Base-by-base conservation (phyloP, 371 early-diverging fungal species). In the Circinella minor region DNA sequence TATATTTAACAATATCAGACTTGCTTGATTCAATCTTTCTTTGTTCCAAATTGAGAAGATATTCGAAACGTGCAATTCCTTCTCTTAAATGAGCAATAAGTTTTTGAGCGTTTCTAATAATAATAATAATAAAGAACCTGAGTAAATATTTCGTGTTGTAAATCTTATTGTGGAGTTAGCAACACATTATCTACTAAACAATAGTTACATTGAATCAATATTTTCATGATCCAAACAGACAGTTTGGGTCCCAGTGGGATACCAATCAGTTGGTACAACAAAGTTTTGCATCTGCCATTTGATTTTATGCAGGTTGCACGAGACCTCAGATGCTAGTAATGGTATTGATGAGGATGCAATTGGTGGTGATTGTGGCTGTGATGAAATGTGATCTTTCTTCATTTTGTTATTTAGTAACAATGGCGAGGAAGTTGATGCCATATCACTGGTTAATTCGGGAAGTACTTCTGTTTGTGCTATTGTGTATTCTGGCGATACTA, bases 201-300 rank as follows among this genome's bases (percentile, higher is more conserved):
- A 47, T 48, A 47, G 11, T 43, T 63, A 48, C 63, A 63, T 65
- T 54, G 65, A 17, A 15, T 36, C 54, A 54, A 49, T 47, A 8
- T 27, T 0, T 65, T 46, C 36, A 36, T 51, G 65, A 17, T 65
- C 51, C 17, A 57, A 57, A 34, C 57, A 57, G 36, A 27, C 27
- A 6, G 57, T 34, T 57, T 57, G 57, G 57, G 57, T 5, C 20
- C 27, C 51, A 36, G 54, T 7, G 6, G 43, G 49, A 37, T 54
- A 48, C 65, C 65, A 65, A 54, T 65, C 54, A 38, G 65, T 2
- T 1, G 65, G 65, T n/a, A 65, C 65, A 9, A 65, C 54, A 65
- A 65, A 65, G 65, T 65, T 65, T 36, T 65, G 54, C 65, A 65
- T 65, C 48, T 65, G 65, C 38, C 38, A 65, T 17, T 54, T 65